Evolutionary conservation across 371 early-diverging fungal species (phyloP).

Genomic region (Encephalitozoon hellem): DNA sequence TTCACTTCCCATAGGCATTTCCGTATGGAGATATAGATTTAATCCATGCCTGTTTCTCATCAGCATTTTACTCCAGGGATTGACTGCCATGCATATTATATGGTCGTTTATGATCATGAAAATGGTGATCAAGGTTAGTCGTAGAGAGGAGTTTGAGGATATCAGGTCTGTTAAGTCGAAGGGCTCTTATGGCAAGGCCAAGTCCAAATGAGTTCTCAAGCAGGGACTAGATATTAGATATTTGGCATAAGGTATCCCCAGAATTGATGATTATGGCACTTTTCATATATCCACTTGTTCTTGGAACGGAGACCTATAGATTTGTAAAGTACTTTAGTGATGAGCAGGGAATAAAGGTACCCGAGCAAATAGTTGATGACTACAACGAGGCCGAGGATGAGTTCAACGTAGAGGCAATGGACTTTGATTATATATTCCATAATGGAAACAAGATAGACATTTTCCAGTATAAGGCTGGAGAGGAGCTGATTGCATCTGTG

Average conservation of each 20-base stretch:
- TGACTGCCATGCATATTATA: slow-evolving; percentile 20
- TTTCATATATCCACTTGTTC: not conserved
- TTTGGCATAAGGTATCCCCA: not conserved
- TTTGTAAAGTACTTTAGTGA: not conserved
- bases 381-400: not conserved
- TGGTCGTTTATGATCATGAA: slow-evolving; percentile 21
- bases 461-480: not conserved
- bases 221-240: not conserved
- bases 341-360: not conserved
- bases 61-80: not conserved
- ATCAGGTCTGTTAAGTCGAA: not conserved
- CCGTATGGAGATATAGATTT: slow-evolving; percentile 27
- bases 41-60: slow-evolving; percentile 5
- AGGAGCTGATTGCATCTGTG: slow-evolving; percentile 11
- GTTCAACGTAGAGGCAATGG: not conserved
- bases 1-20: slow-evolving; percentile 33
- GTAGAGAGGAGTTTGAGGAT: slow-evolving; percentile 11
- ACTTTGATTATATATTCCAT: not conserved
- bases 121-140: not conserved
- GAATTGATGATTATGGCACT: not conserved
- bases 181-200: not conserved
- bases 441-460: not conserved
- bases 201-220: not conserved
- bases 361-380: not conserved
- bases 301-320: not conserved